Conservation (phyloP, 2,329 filamentous ascomycete species). For the Colletotrichum liriopes region DNA sequence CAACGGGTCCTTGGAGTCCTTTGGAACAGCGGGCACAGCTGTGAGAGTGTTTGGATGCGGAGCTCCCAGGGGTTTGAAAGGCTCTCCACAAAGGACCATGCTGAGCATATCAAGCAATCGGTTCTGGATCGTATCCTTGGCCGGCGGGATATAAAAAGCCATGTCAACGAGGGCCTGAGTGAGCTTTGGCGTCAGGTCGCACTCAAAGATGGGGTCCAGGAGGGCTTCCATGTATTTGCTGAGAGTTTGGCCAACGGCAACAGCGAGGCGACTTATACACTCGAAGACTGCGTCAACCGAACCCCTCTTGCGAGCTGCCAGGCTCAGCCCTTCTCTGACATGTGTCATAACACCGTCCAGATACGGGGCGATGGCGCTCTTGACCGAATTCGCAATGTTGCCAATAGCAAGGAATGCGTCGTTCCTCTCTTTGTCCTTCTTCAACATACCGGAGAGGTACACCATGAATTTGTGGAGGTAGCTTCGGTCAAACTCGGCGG, state of each 20-base stretch:
- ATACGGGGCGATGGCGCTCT: slow-evolving; percentile 94
- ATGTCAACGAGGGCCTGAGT: slow-evolving; percentile 98
- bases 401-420: slow-evolving; percentile 96
- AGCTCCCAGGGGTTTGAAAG: slow-evolving; percentile 92
- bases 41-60: slow-evolving; percentile 86
- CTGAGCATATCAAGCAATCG: slow-evolving; percentile 95
- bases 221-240: slow-evolving; percentile 99
- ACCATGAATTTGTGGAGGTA: slow-evolving; percentile 98
- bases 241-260: slow-evolving; percentile 94
- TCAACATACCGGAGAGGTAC: slow-evolving; percentile 92
- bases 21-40: slow-evolving; percentile 85
- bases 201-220: slow-evolving; percentile 96
- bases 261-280: slow-evolving; percentile 96
- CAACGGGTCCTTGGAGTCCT: slow-evolving; percentile 87
- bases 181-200: slow-evolving; percentile 92
- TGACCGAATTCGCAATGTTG: slow-evolving; percentile 95
- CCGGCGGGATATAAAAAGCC: slow-evolving; percentile 97
- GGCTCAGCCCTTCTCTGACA: slow-evolving; percentile 89
- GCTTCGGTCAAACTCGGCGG: slow-evolving; percentile 87
- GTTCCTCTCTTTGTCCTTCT: slow-evolving; percentile 94
- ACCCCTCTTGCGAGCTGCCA: slow-evolving; percentile 79
- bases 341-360: slow-evolving; percentile 95
- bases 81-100: slow-evolving; percentile 90
- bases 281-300: slow-evolving; percentile 90
- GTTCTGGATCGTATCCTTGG: slow-evolving; percentile 94